Evolutionary conservation across 805 yeast genomes (phyloP), one percentile per base, ranked within the genome.

Genomic region (Lipomyces kockii): DNA sequence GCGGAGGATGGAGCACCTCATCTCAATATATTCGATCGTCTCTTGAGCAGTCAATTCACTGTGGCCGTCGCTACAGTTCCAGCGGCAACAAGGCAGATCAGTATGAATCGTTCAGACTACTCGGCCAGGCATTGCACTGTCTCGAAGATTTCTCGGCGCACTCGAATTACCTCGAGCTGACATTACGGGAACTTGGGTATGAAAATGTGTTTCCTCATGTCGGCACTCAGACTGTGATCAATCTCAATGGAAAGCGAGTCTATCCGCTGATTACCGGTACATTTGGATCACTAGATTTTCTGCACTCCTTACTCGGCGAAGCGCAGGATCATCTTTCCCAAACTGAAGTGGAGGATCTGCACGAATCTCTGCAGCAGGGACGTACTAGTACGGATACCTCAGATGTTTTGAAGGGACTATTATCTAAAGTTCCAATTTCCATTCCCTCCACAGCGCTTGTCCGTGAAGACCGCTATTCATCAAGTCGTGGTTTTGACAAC

Each of bases 61-160:
- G 58, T 43, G 75, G 75, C 3, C 70, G 75, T 2, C 22, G 46
- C 46, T 73, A 64, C 4, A 60, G 60, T 27, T 34, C 66, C 29
- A 60, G 35, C 29, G 62, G 65, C 37, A 35, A 43, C 25, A 61
- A 61, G 12, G 60, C 54, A 11, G 73, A 67, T 49, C 37, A 56
- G 37, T 71, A 71, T 37, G 74, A 72, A 49, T 73, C 74, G 17
- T 61, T 72, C 46, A 59, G 75, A 14, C 46, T 73, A 5, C 65
- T 73, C 20, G 74, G 74, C 2, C 74, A 72, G 59, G 70, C 74
- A 12, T 68, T 72, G 20, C 76, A 72, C 39, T 70, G 74, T 27
- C 69, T 72, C 25, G 76, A 72, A 51, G 75, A 72, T 49, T 72
- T 72, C 51, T 63, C 75, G 25, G 74, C 75, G 12, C 74, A 73